Evolutionary conservation across 169 alveolate species (phyloP).

Genomic region (Eimeria necatrix): DNA sequence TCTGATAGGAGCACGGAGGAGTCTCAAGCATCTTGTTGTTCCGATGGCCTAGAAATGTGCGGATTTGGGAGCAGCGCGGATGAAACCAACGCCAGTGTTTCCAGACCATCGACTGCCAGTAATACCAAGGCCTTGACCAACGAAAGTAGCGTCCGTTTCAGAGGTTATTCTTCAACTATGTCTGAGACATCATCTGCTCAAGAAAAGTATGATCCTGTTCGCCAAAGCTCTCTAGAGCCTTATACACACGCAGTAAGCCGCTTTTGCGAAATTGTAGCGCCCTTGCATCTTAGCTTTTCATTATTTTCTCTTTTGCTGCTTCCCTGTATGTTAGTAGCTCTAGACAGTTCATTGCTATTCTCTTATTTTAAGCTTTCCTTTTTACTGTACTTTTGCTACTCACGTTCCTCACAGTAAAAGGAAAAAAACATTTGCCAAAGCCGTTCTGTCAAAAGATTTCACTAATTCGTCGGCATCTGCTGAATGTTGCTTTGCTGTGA

Average conservation of each 20-base stretch:
- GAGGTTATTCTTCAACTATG: neutral
- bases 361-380: no score
- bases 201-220: neutral
- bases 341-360: no score
- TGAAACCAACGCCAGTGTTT: neutral
- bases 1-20: neutral
- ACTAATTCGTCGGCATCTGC: no score
- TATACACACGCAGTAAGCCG: slow-evolving; percentile 7
- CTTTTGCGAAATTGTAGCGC: no score
- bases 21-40: neutral
- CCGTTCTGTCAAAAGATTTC: no score
- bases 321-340: no score
- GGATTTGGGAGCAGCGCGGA: neutral
- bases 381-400: no score
- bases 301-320: no score
- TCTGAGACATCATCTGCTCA: neutral
- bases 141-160: neutral
- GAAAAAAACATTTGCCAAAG: no score
- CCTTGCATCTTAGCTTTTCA: no score
- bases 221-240: neutral
- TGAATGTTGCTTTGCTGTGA: no score
- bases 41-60: slow-evolving; percentile 2
- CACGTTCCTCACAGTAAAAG: no score
- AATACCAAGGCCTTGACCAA: neutral
- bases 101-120: neutral